A percentile compares a stretch with the other conserved stretches of the same genome.
Conservation (phyloP, 2,329 filamentous ascomycete species). For the Byssoonygena ceratinophila region DNA sequence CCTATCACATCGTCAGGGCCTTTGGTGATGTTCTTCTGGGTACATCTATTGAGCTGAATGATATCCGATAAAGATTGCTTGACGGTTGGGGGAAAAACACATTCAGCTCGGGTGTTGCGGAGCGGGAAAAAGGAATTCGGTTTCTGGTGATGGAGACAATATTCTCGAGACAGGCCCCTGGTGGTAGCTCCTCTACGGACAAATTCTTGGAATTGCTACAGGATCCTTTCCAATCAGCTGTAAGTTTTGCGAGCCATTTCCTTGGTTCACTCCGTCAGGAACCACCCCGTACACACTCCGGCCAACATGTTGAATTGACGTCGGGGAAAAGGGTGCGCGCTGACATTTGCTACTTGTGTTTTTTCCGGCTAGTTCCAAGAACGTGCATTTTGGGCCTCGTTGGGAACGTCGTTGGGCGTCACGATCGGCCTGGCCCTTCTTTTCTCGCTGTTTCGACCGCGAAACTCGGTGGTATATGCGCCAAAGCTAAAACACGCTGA, state of each 20-base stretch:
- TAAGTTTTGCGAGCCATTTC: conserved; percentile 23
- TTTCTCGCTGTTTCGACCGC: conserved; percentile 84
- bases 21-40: background rate
- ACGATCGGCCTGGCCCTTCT: conserved; percentile 61
- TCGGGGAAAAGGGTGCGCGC: too few species aligned
- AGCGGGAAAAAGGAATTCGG: background rate
- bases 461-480: conserved; percentile 86
- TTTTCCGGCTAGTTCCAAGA: conserved; percentile 44
- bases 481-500: conserved; percentile 90
- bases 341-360: background rate
- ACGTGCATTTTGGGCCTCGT: conserved; percentile 63
- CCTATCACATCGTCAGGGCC: background rate
- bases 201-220: conserved; percentile 37
- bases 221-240: conserved; percentile 37
- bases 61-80: background rate
- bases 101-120: background rate
- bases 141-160: conserved; percentile 3
- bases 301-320: too few species aligned
- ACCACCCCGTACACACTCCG: background rate
- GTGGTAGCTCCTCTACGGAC: conserved; percentile 20
- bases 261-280: conserved; percentile 4
- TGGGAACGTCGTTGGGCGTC: conserved; percentile 68
- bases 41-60: background rate
- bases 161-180: conserved; percentile 3
- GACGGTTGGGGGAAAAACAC: background rate